These are phyloP conservation scores for Trichosanthes truncata DNA, from an alignment of 306 rosid species.

Conservation along the genomic window DNA sequence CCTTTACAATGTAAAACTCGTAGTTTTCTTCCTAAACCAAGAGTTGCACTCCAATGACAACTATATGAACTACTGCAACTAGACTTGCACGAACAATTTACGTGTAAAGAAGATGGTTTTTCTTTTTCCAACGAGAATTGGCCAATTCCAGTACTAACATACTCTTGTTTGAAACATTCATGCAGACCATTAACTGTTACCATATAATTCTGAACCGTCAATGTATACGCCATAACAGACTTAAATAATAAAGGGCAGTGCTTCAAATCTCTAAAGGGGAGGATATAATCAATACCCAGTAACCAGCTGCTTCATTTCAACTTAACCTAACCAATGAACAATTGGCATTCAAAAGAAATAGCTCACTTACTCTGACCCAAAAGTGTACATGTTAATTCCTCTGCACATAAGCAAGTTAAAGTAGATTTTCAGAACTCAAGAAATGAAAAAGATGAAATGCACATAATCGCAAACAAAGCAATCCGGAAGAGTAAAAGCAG, in stretches of 20 bases:
- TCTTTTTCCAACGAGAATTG: conserved; percentile 17
- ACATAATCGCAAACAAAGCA: background rate
- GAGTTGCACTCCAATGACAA: conserved; percentile 22
- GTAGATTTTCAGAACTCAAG: background rate
- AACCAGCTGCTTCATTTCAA: background rate
- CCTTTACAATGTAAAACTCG: conserved; percentile 20
- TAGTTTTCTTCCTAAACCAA: conserved; percentile 17
- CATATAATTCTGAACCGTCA: conserved; percentile 30
- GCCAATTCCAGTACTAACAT: conserved; percentile 19
- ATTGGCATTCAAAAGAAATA: background rate
- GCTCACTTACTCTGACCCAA: background rate
- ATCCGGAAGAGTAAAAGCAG: background rate
- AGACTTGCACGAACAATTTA: conserved; percentile 12
- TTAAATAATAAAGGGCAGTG: conserved; percentile 8
- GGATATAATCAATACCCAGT: background rate
- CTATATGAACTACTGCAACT: conserved; percentile 14
- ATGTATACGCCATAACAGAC: conserved; percentile 32
- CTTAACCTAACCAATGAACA: background rate
- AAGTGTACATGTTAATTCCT: background rate
- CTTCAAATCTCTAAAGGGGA: background rate
- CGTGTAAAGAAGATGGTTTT: conserved; percentile 17
- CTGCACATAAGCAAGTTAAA: background rate
- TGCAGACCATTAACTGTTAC: conserved; percentile 24
- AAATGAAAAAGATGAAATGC: background rate
- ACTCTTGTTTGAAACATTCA: conserved; percentile 27